Base-by-base conservation (phyloP, 1,284 basidiomycete species). In the Serendipita sp. region DNA sequence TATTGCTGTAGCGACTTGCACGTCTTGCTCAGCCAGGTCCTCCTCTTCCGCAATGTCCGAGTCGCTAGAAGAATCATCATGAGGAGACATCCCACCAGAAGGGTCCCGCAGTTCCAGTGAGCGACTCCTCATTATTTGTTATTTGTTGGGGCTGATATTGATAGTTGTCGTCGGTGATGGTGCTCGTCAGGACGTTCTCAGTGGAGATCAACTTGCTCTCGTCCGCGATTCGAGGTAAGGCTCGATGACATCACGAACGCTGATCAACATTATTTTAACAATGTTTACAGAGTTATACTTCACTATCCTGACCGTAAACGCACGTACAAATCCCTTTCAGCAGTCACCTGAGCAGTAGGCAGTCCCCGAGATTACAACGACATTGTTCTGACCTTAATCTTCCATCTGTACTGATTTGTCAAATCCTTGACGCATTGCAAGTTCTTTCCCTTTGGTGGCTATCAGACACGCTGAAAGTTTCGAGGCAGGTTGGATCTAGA, bases 41-140 rank as follows among this genome's bases (percentile, higher is more conserved):
- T 58, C 53, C 22, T 58, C 53, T n/a, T 58, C 53, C 34, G 53
- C 10, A 29, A 10, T 58, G 53, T n/a, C n/a, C 53, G 53, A 26
- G 53, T 34, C 32, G 53, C 34, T 58, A 22, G 53, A 26, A n/a
- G n/a, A 8, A n/a, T 17, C 45, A 17, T 49, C n/a, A 29, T 49
- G 45, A 49, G 45, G 45, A 22, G 45, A 29, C 8, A 17, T 49
- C n/a, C 17, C n/a, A 17, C 6, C n/a, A 22, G n/a, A 8, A 49
- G 45, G 45, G n/a, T 49, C 45, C n/a, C 45, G 45, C 29, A 49
- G n/a, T 49, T 49, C 45, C 45, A 49, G 45, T 6, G 45, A 49
- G n/a, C n/a, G 45, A 49, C 45, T 49, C 45, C 45, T 49, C 45
- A 49, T 49, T 49, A 41, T 41, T 41, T 41, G 13, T 41, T 5